Evolutionary conservation across 176 grass and related monocot species (phyloP).

Genomic region (Saccharum officinarum): DNA sequence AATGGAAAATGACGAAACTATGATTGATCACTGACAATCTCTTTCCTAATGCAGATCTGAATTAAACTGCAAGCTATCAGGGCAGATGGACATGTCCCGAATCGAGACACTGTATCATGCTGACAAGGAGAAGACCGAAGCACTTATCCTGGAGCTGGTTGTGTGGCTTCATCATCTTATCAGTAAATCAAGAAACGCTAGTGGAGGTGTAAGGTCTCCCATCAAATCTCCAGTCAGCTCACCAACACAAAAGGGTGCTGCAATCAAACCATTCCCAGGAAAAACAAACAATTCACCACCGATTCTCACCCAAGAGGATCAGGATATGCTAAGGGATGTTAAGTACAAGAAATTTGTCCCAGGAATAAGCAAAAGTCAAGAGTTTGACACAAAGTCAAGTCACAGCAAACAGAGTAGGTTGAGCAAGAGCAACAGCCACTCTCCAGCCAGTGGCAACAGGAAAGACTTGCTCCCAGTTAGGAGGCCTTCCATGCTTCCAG

Average conservation of each 20-base stretch:
- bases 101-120: constrained; percentile 93
- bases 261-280: constrained; percentile 29
- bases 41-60: constrained; percentile 59
- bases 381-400: constrained; percentile 68
- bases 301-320: constrained; percentile 78
- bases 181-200: constrained; percentile 60
- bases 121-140: constrained; percentile 84
- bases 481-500: constrained; percentile 63
- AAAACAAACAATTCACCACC: constrained; percentile 48
- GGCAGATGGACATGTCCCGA: constrained; percentile 60
- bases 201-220: constrained; percentile 70
- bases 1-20: constrained; percentile 11
- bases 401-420: constrained; percentile 63
- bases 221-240: constrained; percentile 86
- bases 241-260: constrained; percentile 47
- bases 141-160: constrained; percentile 78
- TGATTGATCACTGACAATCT: constrained; percentile 10
- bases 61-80: constrained; percentile 56
- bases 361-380: constrained; percentile 96
- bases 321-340: constrained; percentile 84
- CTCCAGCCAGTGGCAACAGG: constrained; percentile 54
- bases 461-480: constrained; percentile 52
- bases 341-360: constrained; percentile 77
- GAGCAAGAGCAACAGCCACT: constrained; percentile 94
- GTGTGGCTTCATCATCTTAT: constrained; percentile 93